These are phyloP conservation scores for Leptographium radiaticola DNA, from an alignment of 2,329 filamentous ascomycete genomes.

Conservation along the genomic window DNA sequence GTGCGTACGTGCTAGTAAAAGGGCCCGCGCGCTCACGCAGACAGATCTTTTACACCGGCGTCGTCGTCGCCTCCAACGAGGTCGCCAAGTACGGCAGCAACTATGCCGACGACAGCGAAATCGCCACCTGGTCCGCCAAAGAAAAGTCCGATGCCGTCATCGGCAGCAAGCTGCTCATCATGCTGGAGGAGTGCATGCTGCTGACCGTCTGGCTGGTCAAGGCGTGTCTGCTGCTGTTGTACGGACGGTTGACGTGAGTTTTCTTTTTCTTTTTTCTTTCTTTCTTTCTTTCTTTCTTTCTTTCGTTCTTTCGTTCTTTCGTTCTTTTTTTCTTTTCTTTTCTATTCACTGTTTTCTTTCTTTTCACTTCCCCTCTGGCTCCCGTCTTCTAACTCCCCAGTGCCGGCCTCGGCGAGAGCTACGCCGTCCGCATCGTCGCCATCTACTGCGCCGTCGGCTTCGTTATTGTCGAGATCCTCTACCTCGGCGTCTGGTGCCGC, in stretches of 20 bases:
- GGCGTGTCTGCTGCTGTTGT: constrained; percentile 37
- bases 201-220: constrained; percentile 39
- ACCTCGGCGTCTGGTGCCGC: constrained; percentile 32
- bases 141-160: constrained; percentile 28
- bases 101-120: constrained; percentile 24
- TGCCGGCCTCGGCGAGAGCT: constrained; percentile 5
- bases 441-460: constrained; percentile 8
- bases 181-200: constrained; percentile 38
- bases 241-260: constrained; percentile 36
- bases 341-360: neutral
- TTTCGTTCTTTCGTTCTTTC: neutral
- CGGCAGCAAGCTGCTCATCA: constrained; percentile 41
- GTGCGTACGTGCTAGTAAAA: neutral
- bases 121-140: constrained; percentile 28
- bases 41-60: constrained; percentile 23
- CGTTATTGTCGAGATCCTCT: constrained; percentile 10
- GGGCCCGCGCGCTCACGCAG: neutral
- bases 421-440: constrained; percentile 26
- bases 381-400: constrained; percentile 7
- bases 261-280: neutral
- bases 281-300: neutral
- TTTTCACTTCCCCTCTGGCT: neutral
- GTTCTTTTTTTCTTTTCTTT: neutral
- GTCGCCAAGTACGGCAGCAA: constrained; percentile 31
- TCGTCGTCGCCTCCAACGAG: constrained; percentile 28